These are phyloP conservation scores for Vachellia collinsii DNA, from an alignment of 306 rosid genomes.

Conservation along the genomic window DNA sequence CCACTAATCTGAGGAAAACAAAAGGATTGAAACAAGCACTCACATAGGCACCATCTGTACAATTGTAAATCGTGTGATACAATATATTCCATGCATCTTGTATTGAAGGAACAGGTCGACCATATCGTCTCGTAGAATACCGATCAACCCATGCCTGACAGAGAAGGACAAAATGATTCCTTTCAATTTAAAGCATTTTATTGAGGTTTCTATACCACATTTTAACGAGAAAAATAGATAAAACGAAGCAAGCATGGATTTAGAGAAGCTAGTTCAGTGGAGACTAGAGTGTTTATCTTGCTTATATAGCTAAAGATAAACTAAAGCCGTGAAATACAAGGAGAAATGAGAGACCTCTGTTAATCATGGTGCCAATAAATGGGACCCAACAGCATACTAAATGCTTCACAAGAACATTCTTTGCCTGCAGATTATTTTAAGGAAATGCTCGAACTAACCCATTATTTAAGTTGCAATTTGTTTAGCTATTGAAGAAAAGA, in stretches of 20 bases:
- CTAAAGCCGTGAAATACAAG: not conserved
- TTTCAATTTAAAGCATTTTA: conserved; percentile 6
- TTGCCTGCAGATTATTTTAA: not conserved
- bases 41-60: conserved; percentile 91
- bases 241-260: not conserved
- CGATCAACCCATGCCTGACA: conserved; percentile 76
- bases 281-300: not conserved
- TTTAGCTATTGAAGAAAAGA: not conserved
- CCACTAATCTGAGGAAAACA: conserved; percentile 22
- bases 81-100: conserved; percentile 81
- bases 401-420: not conserved
- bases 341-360: conserved; percentile 16
- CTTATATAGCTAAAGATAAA: not conserved
- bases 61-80: conserved; percentile 78
- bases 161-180: conserved; percentile 9
- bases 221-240: not conserved
- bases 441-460: not conserved
- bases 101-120: conserved; percentile 62
- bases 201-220: no score
- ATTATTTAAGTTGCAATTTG: not conserved
- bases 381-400: not conserved
- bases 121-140: conserved; percentile 80
- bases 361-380: not conserved
- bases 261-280: not conserved
- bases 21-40: conserved; percentile 48